Conservation (phyloP, 2,329 filamentous ascomycete species). For the Amylocarpus encephaloides region DNA sequence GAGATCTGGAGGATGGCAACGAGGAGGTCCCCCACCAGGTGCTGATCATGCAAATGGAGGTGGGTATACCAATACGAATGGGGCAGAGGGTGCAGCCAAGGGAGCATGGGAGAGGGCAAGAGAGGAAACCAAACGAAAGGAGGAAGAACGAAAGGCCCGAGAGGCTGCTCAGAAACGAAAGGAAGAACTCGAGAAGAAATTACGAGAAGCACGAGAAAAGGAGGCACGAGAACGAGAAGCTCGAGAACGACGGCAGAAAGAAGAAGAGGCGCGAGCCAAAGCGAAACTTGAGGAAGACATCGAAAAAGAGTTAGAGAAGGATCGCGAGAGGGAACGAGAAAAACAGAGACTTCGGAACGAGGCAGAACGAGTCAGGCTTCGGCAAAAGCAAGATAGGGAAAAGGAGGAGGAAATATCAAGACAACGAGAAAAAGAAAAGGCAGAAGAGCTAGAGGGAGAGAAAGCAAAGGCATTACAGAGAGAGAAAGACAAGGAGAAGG, state of each 20-base stretch:
- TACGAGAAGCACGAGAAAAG: conserved; percentile 51
- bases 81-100: conserved; percentile 32
- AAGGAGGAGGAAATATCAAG: conserved; percentile 13
- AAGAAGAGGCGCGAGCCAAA: conserved; percentile 19
- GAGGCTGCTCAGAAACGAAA: conserved; percentile 25
- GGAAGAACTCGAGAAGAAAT: conserved; percentile 35
- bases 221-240: conserved; percentile 37
- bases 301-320: conserved; percentile 2
- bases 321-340: conserved; percentile 1
- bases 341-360: background rate
- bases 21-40: conserved; percentile 13
- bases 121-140: conserved; percentile 42
- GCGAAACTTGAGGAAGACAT: background rate
- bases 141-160: conserved; percentile 9
- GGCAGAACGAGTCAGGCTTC: background rate
- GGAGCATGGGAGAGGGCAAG: conserved; percentile 62
- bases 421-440: conserved; percentile 22
- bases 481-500: conserved; percentile 30
- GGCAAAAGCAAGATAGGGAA: conserved; percentile 31
- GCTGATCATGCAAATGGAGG: conserved; percentile 10
- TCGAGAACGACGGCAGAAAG: conserved; percentile 6
- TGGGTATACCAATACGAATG: conserved; percentile 14
- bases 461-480: conserved; percentile 20
- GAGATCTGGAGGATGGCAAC: conserved; percentile 22
- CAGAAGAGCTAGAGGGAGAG: conserved; percentile 26